Percentiles rank a stretch among this genome's conserved stretches.
Evolutionary conservation across 768 basidiomycete genomes (phyloP).

Genomic region (Collybia sordida): DNA sequence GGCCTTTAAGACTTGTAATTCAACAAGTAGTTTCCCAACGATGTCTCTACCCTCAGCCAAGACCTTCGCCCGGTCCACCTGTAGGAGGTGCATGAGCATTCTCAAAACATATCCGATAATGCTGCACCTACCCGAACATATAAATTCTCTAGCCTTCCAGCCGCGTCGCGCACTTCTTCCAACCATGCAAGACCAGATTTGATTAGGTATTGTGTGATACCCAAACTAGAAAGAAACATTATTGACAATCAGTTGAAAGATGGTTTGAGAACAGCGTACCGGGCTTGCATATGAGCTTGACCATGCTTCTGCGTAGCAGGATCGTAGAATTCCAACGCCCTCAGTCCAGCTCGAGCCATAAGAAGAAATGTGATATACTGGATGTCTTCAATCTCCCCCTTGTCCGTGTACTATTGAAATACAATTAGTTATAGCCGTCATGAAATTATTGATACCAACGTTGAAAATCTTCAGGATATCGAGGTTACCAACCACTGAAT

Average conservation of each 20-base stretch:
- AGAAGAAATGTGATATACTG: constrained; percentile 80
- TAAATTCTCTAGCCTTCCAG: constrained; percentile 63
- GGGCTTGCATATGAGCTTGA: constrained; percentile 89
- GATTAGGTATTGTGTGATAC: constrained; percentile 81
- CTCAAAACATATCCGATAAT: background rate
- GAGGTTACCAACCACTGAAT: constrained; percentile 66
- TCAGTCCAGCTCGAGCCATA: constrained; percentile 84
- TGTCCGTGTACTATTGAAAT: constrained; percentile 55
- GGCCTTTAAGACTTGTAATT: constrained; percentile 83
- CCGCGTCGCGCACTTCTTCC: constrained; percentile 60
- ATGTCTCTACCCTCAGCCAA: constrained; percentile 63
- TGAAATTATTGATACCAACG: constrained; percentile 35
- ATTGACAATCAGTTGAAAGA: background rate
- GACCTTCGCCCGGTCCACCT: constrained; percentile 75
- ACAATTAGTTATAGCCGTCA: background rate
- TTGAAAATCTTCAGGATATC: constrained; percentile 82
- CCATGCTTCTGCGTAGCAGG: constrained; percentile 80
- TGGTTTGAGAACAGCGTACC: constrained; percentile 40
- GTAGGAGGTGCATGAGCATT: constrained; percentile 4
- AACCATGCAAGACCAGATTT: constrained; percentile 66
- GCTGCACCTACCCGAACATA: constrained; percentile 58
- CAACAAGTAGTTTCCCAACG: constrained; percentile 72
- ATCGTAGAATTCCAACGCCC: constrained; percentile 82
- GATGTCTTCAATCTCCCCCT: constrained; percentile 72
- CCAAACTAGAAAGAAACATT: constrained; percentile 47